phyloP scores from a whole-genome alignment of 2,329 filamentous ascomycete species.

The Exserohilum turcica region DNA sequence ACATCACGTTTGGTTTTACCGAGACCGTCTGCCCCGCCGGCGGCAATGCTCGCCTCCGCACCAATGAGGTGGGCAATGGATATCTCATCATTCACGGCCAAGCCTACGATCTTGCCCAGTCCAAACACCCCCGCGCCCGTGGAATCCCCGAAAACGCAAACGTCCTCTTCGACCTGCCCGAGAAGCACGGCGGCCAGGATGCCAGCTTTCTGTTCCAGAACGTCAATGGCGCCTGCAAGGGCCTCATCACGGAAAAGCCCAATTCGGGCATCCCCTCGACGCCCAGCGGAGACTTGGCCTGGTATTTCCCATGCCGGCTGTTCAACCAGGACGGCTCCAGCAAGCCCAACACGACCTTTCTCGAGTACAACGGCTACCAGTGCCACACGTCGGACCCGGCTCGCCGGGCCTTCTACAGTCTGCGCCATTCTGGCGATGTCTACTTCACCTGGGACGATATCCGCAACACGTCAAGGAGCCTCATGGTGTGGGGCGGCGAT shows the following conservation, averaged over 20 bases:
- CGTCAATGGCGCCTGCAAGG: constrained; percentile 96
- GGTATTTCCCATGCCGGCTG: constrained; percentile 93
- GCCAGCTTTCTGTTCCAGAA: constrained; percentile 98
- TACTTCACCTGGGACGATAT: constrained; percentile 97
- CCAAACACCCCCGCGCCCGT: constrained; percentile 76
- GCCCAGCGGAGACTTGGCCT: constrained; percentile 71
- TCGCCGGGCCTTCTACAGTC: constrained; percentile 75
- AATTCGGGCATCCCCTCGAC: constrained; percentile 82
- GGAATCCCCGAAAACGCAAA: constrained; percentile 78
- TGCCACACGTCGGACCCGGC: constrained; percentile 79
- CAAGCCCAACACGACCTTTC: constrained; percentile 72
- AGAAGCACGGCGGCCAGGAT: constrained; percentile 84
- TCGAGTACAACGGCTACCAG: constrained; percentile 81
- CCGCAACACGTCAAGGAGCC: constrained; percentile 83
- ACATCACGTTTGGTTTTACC: constrained; percentile 95
- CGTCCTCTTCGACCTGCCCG: constrained; percentile 82
- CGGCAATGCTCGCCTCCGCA: constrained; percentile 69
- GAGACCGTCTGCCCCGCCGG: constrained; percentile 80
- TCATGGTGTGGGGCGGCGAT: constrained; percentile 92
- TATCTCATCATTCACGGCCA: constrained; percentile 97
- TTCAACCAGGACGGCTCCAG: constrained; percentile 94
- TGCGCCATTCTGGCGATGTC: constrained; percentile 78
- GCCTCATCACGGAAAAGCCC: constrained; percentile 73
- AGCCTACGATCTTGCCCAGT: constrained; percentile 81
- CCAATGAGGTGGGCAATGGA: constrained; percentile 78